These are phyloP conservation scores for Arthrinium puccinioides DNA, from an alignment of 2,329 filamentous ascomycete species.

Conservation along the genomic window DNA sequence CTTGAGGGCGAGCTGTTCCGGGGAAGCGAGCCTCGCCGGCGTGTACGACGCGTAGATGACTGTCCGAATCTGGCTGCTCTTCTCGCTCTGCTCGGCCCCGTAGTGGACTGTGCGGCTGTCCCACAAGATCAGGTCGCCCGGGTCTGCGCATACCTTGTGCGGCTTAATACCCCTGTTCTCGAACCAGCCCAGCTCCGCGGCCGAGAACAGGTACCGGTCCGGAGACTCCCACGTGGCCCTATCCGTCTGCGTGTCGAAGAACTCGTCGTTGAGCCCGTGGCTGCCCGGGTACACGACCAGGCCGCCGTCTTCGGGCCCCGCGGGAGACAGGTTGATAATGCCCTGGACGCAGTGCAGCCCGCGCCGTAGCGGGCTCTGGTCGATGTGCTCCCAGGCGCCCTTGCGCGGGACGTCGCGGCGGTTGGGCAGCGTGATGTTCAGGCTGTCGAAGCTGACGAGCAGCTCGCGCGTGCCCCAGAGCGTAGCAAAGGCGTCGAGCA, in stretches of 20 bases:
- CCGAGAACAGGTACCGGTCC: slow-evolving; percentile 24
- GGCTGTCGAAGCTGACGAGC: slow-evolving; percentile 36
- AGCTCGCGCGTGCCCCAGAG: slow-evolving; percentile 32
- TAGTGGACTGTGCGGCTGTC: slow-evolving; percentile 29
- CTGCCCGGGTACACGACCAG: slow-evolving; percentile 25
- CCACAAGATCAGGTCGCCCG: slow-evolving; percentile 29
- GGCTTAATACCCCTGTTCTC: slow-evolving; percentile 18
- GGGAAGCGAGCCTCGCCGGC: slow-evolving; percentile 9
- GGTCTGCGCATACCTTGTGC: slow-evolving; percentile 25
- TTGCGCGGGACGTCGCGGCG: slow-evolving; percentile 17
- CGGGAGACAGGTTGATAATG: slow-evolving; percentile 20
- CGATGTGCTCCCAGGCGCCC: slow-evolving; percentile 27
- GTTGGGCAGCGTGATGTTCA: slow-evolving; percentile 32
- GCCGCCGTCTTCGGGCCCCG: slow-evolving; percentile 28
- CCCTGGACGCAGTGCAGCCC: slow-evolving; percentile 23
- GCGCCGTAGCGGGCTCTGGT: slow-evolving; percentile 18
- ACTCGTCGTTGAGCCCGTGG: slow-evolving; percentile 22
- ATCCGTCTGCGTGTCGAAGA: slow-evolving; percentile 23
- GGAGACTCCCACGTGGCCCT: too few species aligned
- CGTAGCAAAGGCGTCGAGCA: slow-evolving; percentile 30
- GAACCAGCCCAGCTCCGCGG: slow-evolving; percentile 24
- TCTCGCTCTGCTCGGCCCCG: slow-evolving; percentile 19
- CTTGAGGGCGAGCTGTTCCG: slow-evolving; percentile 17
- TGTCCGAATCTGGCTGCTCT: slow-evolving; percentile 11
- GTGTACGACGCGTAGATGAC: slow-evolving; percentile 15